Evolutionary conservation across 2,329 filamentous ascomycete genomes (phyloP).

Genomic region (Fusarium penzigii): DNA sequence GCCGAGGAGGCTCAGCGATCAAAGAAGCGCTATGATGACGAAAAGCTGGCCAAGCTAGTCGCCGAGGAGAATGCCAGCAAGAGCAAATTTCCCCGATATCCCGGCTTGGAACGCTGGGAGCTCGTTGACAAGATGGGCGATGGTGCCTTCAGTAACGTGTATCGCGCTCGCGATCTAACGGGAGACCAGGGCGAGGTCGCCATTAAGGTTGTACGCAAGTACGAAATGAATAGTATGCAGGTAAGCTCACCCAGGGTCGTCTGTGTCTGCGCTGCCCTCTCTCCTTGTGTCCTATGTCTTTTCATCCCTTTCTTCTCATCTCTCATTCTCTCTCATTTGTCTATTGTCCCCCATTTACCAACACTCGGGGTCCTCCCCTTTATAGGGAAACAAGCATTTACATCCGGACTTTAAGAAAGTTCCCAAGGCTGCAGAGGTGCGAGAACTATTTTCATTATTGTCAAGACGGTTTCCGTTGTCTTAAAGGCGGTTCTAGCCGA

Average conservation of each 20-base stretch:
- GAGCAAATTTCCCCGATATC: slow-evolving; percentile 73
- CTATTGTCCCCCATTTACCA: slow-evolving; percentile 49
- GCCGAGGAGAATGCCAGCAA: slow-evolving; percentile 88
- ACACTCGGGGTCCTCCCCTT: slow-evolving; percentile 45
- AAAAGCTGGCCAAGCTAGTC: slow-evolving; percentile 80
- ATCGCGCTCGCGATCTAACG: slow-evolving; percentile 76
- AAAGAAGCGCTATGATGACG: slow-evolving; percentile 52
- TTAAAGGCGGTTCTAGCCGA: slow-evolving; percentile 17
- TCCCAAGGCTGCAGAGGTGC: slow-evolving; percentile 97
- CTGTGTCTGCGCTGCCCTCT: slow-evolving; percentile 24
- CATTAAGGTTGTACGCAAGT: slow-evolving; percentile 98
- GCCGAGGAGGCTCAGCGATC: slow-evolving; percentile 52
- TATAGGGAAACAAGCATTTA: slow-evolving; percentile 85
- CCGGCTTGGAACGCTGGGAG: slow-evolving; percentile 64
- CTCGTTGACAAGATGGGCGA: slow-evolving; percentile 97
- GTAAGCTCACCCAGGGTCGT: slow-evolving; percentile 60
- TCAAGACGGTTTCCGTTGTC: slow-evolving; percentile 20
- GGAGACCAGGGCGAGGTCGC: slow-evolving; percentile 79
- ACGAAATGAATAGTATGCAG: slow-evolving; percentile 98
- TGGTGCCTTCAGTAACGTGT: slow-evolving; percentile 98
- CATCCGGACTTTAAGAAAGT: slow-evolving; percentile 96
- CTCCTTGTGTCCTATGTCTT: slow-evolving; percentile 20
- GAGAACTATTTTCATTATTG: slow-evolving; percentile 47
- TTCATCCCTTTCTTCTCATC: slow-evolving; percentile 5
- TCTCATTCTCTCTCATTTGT: slow-evolving; percentile 15